Evolutionary conservation across 129 eudicot species (phyloP), one percentile per base, ranked within the genome.

Genomic region (Logfia minima): DNA sequence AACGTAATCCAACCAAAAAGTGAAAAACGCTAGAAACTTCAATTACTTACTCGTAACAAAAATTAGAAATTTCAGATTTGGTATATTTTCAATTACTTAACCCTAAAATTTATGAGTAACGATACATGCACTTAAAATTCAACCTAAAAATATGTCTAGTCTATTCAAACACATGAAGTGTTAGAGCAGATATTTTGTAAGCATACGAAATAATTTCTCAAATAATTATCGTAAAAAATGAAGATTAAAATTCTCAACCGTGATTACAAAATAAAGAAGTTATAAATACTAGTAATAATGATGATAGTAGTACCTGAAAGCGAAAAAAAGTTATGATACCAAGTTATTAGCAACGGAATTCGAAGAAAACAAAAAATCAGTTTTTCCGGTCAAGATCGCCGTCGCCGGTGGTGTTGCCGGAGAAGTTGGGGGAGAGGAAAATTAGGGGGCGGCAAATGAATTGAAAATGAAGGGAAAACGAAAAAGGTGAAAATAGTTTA

Each of bases 401-500:
- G 66, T 34, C 16, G 58, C 56, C 58, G 53, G 17, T 10, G 68
- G 14, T 3, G 19, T 79, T n/a, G 71, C 77, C 55, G 58, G 26
- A 59, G 60, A 48, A n/a, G 65, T 28, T 9, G 32, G 53, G 31
- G 71, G 34, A 56, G 31, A 43, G 56, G 28, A 2, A 19, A 48
- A 28, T 34, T 21, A 28, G 7, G 23, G 21, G 68, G 83, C 83
- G 83, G 83, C 74, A 80, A 72, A 64, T 10, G 74, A 80, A 37
- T 80, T 72, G 79, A 67, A 58, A 75, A 81, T 29, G 51, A 68
- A 80, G 76, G 29, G 32, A 23, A 75, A 23, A 56, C 63, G 70
- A 45, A 74, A 80, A 71, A 71, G 65, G 70, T 34, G 2, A 34
- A 56, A 77, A 64, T 56, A 21, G 10, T 55, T n/a, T 55, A 18